Conservation (phyloP, 2,329 filamentous ascomycete genomes). For the Fusarium sp. region DNA sequence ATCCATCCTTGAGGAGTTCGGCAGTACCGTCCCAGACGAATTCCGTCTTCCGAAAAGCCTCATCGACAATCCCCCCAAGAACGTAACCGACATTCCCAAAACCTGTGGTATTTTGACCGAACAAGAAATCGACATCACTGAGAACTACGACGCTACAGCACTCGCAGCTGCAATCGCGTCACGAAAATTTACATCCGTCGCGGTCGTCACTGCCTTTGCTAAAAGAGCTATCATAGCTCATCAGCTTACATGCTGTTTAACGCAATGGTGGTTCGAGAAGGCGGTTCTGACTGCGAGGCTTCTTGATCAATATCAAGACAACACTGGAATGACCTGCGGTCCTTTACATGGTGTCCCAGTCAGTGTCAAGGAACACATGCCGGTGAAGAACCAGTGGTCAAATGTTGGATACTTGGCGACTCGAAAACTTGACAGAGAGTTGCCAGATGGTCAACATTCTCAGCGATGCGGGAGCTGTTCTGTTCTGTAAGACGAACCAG, state of each 20-base stretch:
- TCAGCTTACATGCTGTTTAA: slow-evolving; percentile 61
- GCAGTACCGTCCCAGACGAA: background rate
- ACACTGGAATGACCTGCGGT: slow-evolving; percentile 43
- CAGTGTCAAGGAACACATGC: slow-evolving; percentile 60
- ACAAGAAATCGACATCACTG: slow-evolving; percentile 58
- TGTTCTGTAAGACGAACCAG: slow-evolving; percentile 64
- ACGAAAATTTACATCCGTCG: slow-evolving; percentile 48
- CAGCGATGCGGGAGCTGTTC: slow-evolving; percentile 61
- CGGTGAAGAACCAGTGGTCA: slow-evolving; percentile 58
- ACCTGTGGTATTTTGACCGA: slow-evolving; percentile 53
- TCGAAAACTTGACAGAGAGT: slow-evolving; percentile 57
- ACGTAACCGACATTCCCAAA: slow-evolving; percentile 15
- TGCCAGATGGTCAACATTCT: slow-evolving; percentile 65
- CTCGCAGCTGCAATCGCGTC: slow-evolving; percentile 51
- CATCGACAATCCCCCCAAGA: slow-evolving; percentile 17
- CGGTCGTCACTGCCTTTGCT: slow-evolving; percentile 58
- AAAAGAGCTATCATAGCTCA: slow-evolving; percentile 63
- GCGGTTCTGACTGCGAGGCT: slow-evolving; percentile 52
- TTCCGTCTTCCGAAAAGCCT: background rate
- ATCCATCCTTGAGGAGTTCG: background rate
- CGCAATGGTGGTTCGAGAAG: slow-evolving; percentile 59
- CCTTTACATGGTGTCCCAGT: slow-evolving; percentile 39
- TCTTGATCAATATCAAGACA: slow-evolving; percentile 52
- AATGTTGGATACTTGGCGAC: slow-evolving; percentile 60
- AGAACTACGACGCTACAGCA: slow-evolving; percentile 52